Base-by-base conservation (phyloP, 805 yeast genomes). In the Danielia oregonensis region DNA sequence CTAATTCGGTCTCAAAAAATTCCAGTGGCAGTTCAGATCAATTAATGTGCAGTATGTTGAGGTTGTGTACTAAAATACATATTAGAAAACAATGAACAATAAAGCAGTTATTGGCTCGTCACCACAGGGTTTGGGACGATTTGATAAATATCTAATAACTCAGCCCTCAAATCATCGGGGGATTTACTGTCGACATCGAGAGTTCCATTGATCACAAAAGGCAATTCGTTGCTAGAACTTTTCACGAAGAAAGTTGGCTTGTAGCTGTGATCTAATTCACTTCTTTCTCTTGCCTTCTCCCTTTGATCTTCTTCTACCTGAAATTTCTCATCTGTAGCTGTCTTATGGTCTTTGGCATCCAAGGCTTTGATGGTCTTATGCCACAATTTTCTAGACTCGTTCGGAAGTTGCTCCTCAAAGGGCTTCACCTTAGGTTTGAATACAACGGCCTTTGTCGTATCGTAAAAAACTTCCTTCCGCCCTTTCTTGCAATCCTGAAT, bases 221-320 rank as follows among this genome's bases (percentile, higher is more conserved):
- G 37, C n/a, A 29, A 16, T 15, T 25, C 17, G 6, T 24, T 8
- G 7, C 10, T 11, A 17, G 30, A 5, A 14, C 21, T 29, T 12
- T 18, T 10, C 6, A 29, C 22, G 18, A 29, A 29, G n/a, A 12
- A 29, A 2, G 31, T 3, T 13, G 31, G 31, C 18, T 19, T 25
- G 10, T 13, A 29, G 7, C 13, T 21, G 4, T 30, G 11, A 6
- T 28, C 33, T 11, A 11, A 5, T 12, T 30, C 33, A 4, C 23
- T 12, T 15, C 97, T 74, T 49, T 78, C 72, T 56, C 79, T 82
- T 11, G 95, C 87, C 26, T 68, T 61, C 13, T 63, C 62, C 55
- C 98, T 76, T 63, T 93, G 98, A n/a, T 70, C 71, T 41, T 86
- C 84, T 62, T 93, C 98, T 36, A 93, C 86, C 47, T 77, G 75